phyloP scores from a whole-genome alignment of 2,329 filamentous ascomycete genomes.

The Biscogniauxia marginata region DNA sequence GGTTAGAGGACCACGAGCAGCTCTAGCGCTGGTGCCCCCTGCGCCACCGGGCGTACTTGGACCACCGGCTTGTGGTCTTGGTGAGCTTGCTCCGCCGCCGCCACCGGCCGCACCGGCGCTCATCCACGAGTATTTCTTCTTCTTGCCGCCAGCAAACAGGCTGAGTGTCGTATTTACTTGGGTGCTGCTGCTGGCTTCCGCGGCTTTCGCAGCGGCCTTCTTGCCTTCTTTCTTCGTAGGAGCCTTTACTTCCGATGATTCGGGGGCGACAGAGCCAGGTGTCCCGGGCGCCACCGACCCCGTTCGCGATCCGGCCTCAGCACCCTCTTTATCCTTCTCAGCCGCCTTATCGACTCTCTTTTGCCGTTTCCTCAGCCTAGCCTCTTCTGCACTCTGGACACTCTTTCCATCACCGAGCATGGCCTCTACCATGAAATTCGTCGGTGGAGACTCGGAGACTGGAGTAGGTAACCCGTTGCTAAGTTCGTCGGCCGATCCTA shows the following conservation, averaged over 20 bases:
- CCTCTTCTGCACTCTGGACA: conserved; percentile 73
- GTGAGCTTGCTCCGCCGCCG: conserved; percentile 55
- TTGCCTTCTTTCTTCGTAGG: conserved; percentile 84
- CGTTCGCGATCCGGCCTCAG: conserved; percentile 46
- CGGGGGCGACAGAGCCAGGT: conserved; percentile 61
- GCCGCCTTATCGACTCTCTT: conserved; percentile 51
- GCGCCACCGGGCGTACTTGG: conserved; percentile 33
- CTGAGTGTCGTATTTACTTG: conserved; percentile 82
- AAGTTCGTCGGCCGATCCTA: conserved; percentile 37
- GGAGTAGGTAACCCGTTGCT: conserved; percentile 44
- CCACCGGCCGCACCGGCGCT: conserved; percentile 50
- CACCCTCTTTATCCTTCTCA: conserved; percentile 51
- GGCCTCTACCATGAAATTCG: conserved; percentile 47
- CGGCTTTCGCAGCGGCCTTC: conserved; percentile 70
- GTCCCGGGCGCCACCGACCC: conserved; percentile 60
- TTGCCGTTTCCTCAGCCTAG: conserved; percentile 64
- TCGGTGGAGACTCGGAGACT: conserved; percentile 49
- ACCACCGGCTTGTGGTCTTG: conserved; percentile 36
- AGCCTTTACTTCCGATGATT: conserved; percentile 57
- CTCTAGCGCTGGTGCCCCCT: conserved; percentile 34
- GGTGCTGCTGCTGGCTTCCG: conserved; percentile 75
- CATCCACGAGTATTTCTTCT: conserved; percentile 77
- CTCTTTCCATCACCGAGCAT: conserved; percentile 62
- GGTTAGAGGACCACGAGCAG: conserved; percentile 44
- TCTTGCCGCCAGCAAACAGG: conserved; percentile 63